Evolutionary conservation across 257 asterid genomes (phyloP), one percentile per base, ranked within the genome.

Genomic region (Nicotiana noctiflora): DNA sequence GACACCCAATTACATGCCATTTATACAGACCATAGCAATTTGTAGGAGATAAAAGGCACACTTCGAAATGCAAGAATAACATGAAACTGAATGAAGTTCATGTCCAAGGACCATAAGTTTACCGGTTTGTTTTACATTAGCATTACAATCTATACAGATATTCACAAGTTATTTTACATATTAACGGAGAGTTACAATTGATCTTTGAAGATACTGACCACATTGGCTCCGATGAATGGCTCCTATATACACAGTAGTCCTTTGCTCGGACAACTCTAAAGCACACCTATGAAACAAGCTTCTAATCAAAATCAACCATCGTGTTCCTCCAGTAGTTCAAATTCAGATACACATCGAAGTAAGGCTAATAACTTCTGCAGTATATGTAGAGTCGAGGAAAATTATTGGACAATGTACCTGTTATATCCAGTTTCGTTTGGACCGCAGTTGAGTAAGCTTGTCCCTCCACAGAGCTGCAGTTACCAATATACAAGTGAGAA

Each of bases 391-490:
- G 13, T 21, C 2, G 12, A 68, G 12, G 56, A 37, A 66, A 46
- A 72, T 46, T 2, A 46, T 1, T 13, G 77, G 60, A 21, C 21
- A 23, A 21, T 14, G 25, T 74, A 74, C 78, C 78, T 74, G 52
- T 80, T 85, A 94, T 79, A 91, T 83, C 98, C 97, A 92, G 86
- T 94, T 94, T 83, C 91, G 90, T 85, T 91, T 92, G 1, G 98
- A 87, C 31, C 98, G 94, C 46, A 92, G 91, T 81, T 93, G 94
- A 81, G 92, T 92, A 61, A 94, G 94, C 86, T 86, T 89, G 89
- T 94, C 99, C 89, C 99, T 89, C 97, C 94, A 95, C 61, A 79
- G 85, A 81, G 99, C 99, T 95, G 92, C 81, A 87, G 21, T 25
- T 34, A 82, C 34, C 66, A 82, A 14, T 53, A 68, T n/a, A 44